phyloP scores from a whole-genome alignment of 495 filamentous ascomycete species.

The Pyrenula aspistea region DNA sequence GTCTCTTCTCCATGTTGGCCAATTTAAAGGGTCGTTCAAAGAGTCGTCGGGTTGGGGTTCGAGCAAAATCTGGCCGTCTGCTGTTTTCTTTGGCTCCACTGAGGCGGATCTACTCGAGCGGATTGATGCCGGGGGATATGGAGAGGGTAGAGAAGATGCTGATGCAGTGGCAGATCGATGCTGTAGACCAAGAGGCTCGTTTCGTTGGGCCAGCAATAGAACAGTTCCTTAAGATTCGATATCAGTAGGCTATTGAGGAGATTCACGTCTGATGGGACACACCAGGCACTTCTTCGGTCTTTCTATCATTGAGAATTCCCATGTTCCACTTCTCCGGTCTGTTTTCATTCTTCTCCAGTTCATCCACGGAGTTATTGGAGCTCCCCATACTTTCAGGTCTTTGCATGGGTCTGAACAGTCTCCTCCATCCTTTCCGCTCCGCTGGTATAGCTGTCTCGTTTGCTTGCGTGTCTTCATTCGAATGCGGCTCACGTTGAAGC shows the following conservation, averaged over 20 bases:
- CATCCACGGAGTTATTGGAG: neutral
- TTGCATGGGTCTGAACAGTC: neutral
- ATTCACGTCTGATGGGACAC: slow-evolving; percentile 14
- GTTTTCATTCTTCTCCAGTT: neutral
- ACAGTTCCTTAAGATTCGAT: slow-evolving; percentile 53
- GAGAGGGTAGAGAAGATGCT: slow-evolving; percentile 56
- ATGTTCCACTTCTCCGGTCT: slow-evolving; percentile 48
- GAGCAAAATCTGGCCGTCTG: slow-evolving; percentile 75
- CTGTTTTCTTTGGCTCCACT: slow-evolving; percentile 59
- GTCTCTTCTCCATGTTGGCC: slow-evolving; percentile 76
- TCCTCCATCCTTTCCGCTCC: neutral
- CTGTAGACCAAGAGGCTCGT: slow-evolving; percentile 70
- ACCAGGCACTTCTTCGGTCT: slow-evolving; percentile 91
- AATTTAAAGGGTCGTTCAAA: slow-evolving; percentile 86
- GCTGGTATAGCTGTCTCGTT: neutral
- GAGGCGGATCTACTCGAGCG: slow-evolving; percentile 20
- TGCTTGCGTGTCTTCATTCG: neutral
- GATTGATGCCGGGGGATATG: slow-evolving; percentile 28
- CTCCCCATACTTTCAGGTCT: neutral
- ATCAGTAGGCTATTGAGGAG: neutral
- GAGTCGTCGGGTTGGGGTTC: slow-evolving; percentile 90
- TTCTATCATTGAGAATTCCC: slow-evolving; percentile 70
- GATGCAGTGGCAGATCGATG: slow-evolving; percentile 66
- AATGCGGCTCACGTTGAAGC: neutral
- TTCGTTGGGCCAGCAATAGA: slow-evolving; percentile 60